These are phyloP conservation scores for Chenopodium berlandieri DNA, from an alignment of 148 eudicot species.

Conservation along the genomic window DNA sequence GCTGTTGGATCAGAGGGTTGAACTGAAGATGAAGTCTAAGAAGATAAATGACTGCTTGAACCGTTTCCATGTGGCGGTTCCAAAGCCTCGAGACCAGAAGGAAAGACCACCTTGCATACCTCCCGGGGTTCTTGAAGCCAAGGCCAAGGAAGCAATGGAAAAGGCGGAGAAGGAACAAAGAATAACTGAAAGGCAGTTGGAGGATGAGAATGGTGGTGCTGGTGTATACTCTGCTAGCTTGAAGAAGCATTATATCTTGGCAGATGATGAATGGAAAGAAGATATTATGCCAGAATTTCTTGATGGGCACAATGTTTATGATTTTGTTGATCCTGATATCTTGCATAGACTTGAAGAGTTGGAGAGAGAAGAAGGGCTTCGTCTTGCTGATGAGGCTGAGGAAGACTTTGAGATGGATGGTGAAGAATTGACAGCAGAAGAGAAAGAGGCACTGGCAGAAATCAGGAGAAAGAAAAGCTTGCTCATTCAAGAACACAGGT, in stretches of 20 bases:
- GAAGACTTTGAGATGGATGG: slow-evolving; percentile 82
- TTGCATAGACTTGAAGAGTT: slow-evolving; percentile 80
- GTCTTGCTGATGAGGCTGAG: slow-evolving; percentile 60
- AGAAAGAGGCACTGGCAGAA: slow-evolving; percentile 59
- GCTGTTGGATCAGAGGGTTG: slow-evolving; percentile 84
- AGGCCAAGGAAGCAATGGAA: slow-evolving; percentile 46
- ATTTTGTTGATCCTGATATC: slow-evolving; percentile 86
- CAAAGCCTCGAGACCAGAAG: slow-evolving; percentile 81
- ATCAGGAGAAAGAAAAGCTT: slow-evolving; percentile 78
- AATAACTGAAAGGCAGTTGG: slow-evolving; percentile 77
- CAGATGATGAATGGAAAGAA: slow-evolving; percentile 85
- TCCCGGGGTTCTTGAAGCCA: slow-evolving; percentile 67
- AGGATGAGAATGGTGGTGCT: slow-evolving; percentile 91
- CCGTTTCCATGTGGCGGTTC: slow-evolving; percentile 88
- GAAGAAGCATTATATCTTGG: slow-evolving; percentile 76
- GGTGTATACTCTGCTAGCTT: slow-evolving; percentile 93
- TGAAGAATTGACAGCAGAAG: slow-evolving; percentile 60
- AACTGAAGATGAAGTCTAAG: slow-evolving; percentile 89
- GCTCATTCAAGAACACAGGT: slow-evolving; percentile 76
- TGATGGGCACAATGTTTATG: slow-evolving; percentile 88
- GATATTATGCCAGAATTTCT: slow-evolving; percentile 85
- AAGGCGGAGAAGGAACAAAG: slow-evolving; percentile 40
- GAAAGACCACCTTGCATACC: slow-evolving; percentile 83
- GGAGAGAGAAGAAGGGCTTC: slow-evolving; percentile 78
- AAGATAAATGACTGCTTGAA: slow-evolving; percentile 84